Conservation (phyloP, 2,329 filamentous ascomycete genomes). For the Colletotrichum caudatum region DNA sequence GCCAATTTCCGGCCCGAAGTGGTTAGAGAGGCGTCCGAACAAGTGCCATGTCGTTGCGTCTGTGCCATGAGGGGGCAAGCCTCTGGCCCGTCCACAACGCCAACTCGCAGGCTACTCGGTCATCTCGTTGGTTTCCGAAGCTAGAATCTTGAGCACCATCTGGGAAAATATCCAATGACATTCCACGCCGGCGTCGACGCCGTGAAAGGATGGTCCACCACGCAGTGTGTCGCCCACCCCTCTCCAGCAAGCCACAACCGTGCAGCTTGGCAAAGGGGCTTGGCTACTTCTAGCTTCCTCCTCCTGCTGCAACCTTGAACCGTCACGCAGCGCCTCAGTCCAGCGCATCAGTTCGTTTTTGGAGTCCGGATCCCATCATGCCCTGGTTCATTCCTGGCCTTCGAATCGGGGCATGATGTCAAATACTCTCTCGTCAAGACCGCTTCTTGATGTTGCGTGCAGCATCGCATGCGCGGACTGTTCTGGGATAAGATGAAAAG, state of each 20-base stretch:
- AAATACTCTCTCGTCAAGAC: neutral
- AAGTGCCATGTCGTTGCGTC: neutral
- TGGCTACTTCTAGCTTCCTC: conserved; percentile 5
- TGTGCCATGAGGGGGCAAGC: neutral
- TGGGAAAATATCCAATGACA: neutral
- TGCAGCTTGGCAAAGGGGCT: conserved; percentile 5
- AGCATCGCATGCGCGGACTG: neutral
- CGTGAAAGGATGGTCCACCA: neutral
- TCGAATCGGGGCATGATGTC: conserved; percentile 1
- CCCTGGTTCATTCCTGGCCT: neutral
- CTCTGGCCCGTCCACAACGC: neutral
- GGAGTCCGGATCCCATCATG: neutral
- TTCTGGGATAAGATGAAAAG: conserved; percentile 3
- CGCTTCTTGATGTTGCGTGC: neutral
- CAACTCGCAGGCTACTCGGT: neutral
- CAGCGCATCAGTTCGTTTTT: conserved; percentile 9
- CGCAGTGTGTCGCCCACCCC: no score
- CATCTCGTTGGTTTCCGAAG: neutral
- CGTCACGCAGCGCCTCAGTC: neutral
- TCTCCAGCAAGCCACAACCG: conserved; percentile 1
- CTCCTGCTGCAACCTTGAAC: conserved; percentile 6
- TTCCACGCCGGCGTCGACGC: neutral
- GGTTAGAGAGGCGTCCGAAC: neutral
- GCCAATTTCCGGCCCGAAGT: neutral
- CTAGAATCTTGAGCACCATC: conserved; percentile 1